Evolutionary conservation across 352 stramenopile species (phyloP).

Genomic region (Globisporangium paddicum): DNA sequence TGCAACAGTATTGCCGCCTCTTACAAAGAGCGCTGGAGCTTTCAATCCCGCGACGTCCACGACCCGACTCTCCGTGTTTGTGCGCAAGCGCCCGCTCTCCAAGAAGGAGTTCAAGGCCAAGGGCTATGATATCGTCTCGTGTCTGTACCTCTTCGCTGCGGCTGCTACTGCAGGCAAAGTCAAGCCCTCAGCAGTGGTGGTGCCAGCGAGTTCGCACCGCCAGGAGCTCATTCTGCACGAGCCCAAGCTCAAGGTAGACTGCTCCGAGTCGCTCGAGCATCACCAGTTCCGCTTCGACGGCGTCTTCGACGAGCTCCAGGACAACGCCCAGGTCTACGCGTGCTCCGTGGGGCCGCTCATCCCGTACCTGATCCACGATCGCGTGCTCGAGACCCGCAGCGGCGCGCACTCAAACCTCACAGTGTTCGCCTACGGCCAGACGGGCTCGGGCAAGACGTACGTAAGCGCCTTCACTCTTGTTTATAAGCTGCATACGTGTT

Average conservation of each 20-base stretch:
- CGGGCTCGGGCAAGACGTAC: constrained; percentile 91
- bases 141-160: constrained; percentile 1
- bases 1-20: background rate
- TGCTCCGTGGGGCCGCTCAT: constrained; percentile 53
- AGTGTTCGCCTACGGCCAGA: constrained; percentile 91
- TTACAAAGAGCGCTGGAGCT: background rate
- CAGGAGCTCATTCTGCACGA: constrained; percentile 65
- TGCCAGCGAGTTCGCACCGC: constrained; percentile 7
- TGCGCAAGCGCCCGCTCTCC: constrained; percentile 9
- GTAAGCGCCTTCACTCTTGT: too few relatives aligned
- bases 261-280: constrained; percentile 61
- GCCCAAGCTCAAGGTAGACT: constrained; percentile 69
- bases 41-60: background rate
- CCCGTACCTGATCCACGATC: constrained; percentile 32
- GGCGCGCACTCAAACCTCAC: constrained; percentile 8
- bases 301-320: constrained; percentile 90
- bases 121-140: constrained; percentile 13
- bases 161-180: background rate
- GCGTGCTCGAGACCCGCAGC: constrained; percentile 8
- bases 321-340: constrained; percentile 91
- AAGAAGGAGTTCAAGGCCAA: constrained; percentile 16
- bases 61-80: constrained; percentile 11
- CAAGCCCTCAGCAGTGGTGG: background rate
- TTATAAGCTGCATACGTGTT: too few relatives aligned
- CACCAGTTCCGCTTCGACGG: constrained; percentile 72